Conservation (phyloP, 2,329 filamentous ascomycete species). For the Chaetomiaceae sp. region DNA sequence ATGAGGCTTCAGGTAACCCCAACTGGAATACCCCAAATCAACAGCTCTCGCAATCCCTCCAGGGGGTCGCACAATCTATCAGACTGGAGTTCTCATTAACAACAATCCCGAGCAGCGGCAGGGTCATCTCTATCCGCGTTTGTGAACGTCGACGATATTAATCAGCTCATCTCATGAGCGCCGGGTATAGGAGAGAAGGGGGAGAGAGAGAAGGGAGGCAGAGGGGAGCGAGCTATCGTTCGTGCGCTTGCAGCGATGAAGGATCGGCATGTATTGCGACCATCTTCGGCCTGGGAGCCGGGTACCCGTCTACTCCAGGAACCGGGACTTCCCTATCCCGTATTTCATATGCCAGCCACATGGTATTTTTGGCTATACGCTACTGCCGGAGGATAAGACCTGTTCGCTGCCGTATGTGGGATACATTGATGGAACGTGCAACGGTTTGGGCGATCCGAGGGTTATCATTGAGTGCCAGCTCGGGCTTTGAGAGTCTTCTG, state of each 20-base stretch:
- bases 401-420: no score
- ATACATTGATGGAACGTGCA: no score
- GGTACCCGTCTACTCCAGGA: not conserved
- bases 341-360: not conserved
- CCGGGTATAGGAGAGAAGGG: not conserved
- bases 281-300: not conserved
- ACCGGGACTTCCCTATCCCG: not conserved
- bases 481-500: no score
- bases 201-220: no score
- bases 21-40: not conserved
- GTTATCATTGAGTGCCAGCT: no score
- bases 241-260: not conserved
- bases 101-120: not conserved
- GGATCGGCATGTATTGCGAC: not conserved
- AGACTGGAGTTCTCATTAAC: not conserved
- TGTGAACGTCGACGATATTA: not conserved
- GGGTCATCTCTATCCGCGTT: not conserved
- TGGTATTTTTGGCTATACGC: no score
- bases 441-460: no score
- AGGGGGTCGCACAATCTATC: not conserved
- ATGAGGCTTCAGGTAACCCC: not conserved
- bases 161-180: not conserved
- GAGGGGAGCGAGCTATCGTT: no score
- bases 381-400: no score
- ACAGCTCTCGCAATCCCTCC: not conserved